Evolutionary conservation across 2,329 filamentous ascomycete species (phyloP).

Genomic region (Phoma sp.): DNA sequence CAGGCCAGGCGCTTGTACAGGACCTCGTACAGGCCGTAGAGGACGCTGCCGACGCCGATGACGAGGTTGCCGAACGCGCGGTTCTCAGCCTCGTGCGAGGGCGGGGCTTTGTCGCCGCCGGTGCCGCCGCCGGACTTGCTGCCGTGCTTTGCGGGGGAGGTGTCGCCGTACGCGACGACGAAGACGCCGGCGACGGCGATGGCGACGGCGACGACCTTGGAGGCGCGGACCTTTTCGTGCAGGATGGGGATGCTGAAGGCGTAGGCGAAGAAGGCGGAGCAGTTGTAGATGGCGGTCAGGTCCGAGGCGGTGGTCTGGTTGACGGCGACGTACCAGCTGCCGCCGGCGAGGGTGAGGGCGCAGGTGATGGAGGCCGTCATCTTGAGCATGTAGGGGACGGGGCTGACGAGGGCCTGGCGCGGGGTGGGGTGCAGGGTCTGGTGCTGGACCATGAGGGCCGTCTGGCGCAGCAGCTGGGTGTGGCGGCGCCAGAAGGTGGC

Average conservation of each 20-base stretch:
- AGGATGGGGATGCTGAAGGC: constrained; percentile 92
- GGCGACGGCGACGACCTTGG: constrained; percentile 85
- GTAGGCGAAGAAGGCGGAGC: constrained; percentile 97
- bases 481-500: constrained; percentile 82
- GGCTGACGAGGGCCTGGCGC: constrained; percentile 55
- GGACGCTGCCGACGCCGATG: constrained; percentile 86
- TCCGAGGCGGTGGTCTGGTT: constrained; percentile 92
- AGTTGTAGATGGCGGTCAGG: constrained; percentile 98
- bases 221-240: constrained; percentile 79
- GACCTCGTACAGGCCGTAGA: constrained; percentile 97
- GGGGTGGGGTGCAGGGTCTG: constrained; percentile 71
- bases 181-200: constrained; percentile 90
- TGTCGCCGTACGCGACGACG: constrained; percentile 92
- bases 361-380: constrained; percentile 84
- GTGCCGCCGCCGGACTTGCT: constrained; percentile 62
- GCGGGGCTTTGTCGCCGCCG: constrained; percentile 55
- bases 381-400: constrained; percentile 75
- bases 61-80: constrained; percentile 86
- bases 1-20: constrained; percentile 94
- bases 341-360: constrained; percentile 85
- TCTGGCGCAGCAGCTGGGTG: constrained; percentile 66
- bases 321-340: constrained; percentile 95
- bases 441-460: constrained; percentile 84
- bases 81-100: constrained; percentile 64
- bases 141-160: constrained; percentile 60